phyloP scores from a whole-genome alignment of 2,329 filamentous ascomycete species.

The Metarhizium guizhouense region DNA sequence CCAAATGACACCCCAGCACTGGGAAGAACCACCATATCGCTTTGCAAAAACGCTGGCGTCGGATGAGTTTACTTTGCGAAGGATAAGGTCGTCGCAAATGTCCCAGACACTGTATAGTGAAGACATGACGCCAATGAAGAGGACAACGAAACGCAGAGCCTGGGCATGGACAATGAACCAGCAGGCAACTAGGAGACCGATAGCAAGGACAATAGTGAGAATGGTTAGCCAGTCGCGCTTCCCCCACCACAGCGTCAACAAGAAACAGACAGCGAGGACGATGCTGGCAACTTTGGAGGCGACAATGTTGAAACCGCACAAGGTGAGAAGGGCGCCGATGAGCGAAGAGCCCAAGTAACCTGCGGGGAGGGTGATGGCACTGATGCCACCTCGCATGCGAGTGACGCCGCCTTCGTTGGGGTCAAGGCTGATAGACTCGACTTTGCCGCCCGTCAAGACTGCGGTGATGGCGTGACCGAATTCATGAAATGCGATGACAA shows the following conservation, averaged over 20 bases:
- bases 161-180: constrained; percentile 77
- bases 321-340: constrained; percentile 68
- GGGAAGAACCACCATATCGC: constrained; percentile 68
- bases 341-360: constrained; percentile 71
- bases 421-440: constrained; percentile 66
- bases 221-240: constrained; percentile 72
- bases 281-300: constrained; percentile 73
- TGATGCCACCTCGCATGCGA: constrained; percentile 64
- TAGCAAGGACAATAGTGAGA: constrained; percentile 57
- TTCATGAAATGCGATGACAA: constrained; percentile 77
- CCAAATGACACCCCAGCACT: constrained; percentile 77
- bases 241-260: constrained; percentile 77
- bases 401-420: constrained; percentile 75
- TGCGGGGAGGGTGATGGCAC: constrained; percentile 63
- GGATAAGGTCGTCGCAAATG: constrained; percentile 74
- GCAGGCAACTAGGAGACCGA: constrained; percentile 61
- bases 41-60: constrained; percentile 74
- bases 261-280: constrained; percentile 62
- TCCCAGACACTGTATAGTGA: constrained; percentile 77
- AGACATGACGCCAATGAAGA: constrained; percentile 79
- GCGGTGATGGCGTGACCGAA: constrained; percentile 68
- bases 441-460: constrained; percentile 61
- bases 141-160: constrained; percentile 62
- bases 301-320: constrained; percentile 74
- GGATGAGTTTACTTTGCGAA: constrained; percentile 71